These are phyloP conservation scores for Ambrosia trifida DNA, from an alignment of 129 eudicot species.

Conservation along the genomic window DNA sequence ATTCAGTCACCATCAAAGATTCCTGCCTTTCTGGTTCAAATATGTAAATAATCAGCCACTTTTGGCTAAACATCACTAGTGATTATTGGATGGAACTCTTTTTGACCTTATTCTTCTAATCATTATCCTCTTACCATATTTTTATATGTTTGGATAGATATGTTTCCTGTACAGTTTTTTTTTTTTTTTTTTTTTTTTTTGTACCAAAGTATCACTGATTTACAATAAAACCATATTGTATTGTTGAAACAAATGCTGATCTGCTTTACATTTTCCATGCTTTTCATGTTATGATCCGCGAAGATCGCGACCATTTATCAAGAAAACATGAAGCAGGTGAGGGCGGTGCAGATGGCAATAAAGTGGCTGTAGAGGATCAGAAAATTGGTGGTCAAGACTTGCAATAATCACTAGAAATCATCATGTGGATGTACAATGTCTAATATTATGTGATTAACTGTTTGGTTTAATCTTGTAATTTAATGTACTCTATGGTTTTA, in stretches of 20 bases:
- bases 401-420: slow-evolving; percentile 15
- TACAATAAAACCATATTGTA: background rate
- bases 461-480: slow-evolving; percentile 18
- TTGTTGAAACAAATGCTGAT: background rate
- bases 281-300: slow-evolving; percentile 20
- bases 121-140: background rate
- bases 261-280: background rate
- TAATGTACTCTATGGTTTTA: slow-evolving; percentile 27
- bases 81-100: slow-evolving; percentile 6
- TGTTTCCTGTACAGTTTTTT: background rate
- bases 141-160: background rate
- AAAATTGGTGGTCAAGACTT: slow-evolving; percentile 27
- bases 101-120: background rate
- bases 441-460: slow-evolving; percentile 28
- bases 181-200: too few species aligned
- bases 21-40: slow-evolving; percentile 15
- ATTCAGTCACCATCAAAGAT: slow-evolving; percentile 25
- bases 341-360: slow-evolving; percentile 41
- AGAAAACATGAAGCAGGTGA: slow-evolving; percentile 46
- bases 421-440: slow-evolving; percentile 19
- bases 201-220: background rate
- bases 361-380: slow-evolving; percentile 29
- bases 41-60: slow-evolving; percentile 26
- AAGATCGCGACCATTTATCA: slow-evolving; percentile 20
- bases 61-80: slow-evolving; percentile 24